Conservation (phyloP, 2,329 filamentous ascomycete species). For the Monosporascus sp. region DNA sequence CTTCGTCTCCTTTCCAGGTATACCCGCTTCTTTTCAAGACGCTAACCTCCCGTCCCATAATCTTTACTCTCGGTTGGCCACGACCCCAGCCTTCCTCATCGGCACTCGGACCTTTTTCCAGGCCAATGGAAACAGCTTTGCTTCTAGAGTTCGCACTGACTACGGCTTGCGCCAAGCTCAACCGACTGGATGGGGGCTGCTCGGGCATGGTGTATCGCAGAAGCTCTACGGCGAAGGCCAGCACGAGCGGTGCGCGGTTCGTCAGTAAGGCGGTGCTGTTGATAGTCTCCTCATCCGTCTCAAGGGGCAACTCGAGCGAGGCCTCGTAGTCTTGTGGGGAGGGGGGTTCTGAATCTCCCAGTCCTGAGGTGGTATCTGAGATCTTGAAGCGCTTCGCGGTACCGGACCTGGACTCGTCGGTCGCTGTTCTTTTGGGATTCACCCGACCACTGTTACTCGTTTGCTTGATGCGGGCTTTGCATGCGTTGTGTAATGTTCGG, state of each 20-base stretch:
- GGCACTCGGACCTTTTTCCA: conserved; percentile 59
- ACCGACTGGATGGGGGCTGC: conserved; percentile 75
- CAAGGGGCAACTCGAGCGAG: conserved; percentile 55
- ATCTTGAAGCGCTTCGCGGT: conserved; percentile 30
- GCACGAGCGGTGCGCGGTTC: conserved; percentile 75
- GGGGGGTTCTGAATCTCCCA: conserved; percentile 28
- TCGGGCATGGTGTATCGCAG: conserved; percentile 78
- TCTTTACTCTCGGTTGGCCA: conserved; percentile 66
- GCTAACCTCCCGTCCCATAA: conserved; percentile 68
- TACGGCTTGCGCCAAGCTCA: conserved; percentile 79
- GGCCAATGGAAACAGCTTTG: conserved; percentile 70
- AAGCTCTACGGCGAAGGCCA: conserved; percentile 72
- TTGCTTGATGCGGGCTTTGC: conserved; percentile 47
- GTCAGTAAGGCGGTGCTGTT: conserved; percentile 57
- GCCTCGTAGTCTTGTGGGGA: conserved; percentile 56
- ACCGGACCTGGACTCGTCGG: conserved; percentile 13
- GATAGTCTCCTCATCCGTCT: conserved; percentile 55
- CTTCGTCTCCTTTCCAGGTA: conserved; percentile 45
- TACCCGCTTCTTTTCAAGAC: conserved; percentile 78
- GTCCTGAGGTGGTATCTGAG: conserved; percentile 18
- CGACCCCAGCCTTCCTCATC: conserved; percentile 69
- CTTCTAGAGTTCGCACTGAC: conserved; percentile 75
- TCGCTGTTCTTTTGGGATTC: conserved; percentile 28
- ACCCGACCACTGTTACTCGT: conserved; percentile 2
- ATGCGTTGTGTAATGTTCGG: conserved; percentile 47